Evolutionary conservation across 768 basidiomycete species (phyloP).

Genomic region (Podaxis carcinomalis): DNA sequence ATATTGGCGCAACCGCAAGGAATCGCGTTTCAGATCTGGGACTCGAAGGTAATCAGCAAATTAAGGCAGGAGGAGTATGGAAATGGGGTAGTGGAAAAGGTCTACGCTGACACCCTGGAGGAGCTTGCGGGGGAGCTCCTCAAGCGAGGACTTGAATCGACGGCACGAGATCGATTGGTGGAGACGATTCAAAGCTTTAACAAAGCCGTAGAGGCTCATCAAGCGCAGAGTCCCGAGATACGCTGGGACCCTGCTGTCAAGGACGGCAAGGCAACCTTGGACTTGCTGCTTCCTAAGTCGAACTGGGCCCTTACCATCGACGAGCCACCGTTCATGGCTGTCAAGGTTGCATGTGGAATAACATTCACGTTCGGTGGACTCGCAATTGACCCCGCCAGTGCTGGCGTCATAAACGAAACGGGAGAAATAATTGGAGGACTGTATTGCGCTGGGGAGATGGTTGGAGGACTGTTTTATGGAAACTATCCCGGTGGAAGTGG

Average conservation of each 20-base stretch:
- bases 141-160: slow-evolving; percentile 36
- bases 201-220: slow-evolving; percentile 35
- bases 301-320: slow-evolving; percentile 65
- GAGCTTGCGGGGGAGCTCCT: slow-evolving; percentile 46
- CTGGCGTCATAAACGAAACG: slow-evolving; percentile 44
- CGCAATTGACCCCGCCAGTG: slow-evolving; percentile 50
- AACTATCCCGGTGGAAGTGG: slow-evolving; percentile 75
- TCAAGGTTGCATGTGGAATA: slow-evolving; percentile 65
- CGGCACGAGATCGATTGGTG: slow-evolving; percentile 35
- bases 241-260: slow-evolving; percentile 64
- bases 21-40: slow-evolving; percentile 65
- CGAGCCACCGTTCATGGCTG: slow-evolving; percentile 53
- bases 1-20: slow-evolving; percentile 56
- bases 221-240: slow-evolving; percentile 25
- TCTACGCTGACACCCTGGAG: slow-evolving; percentile 40
- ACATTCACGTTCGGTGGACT: slow-evolving; percentile 74
- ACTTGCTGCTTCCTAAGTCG: slow-evolving; percentile 48
- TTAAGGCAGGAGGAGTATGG: slow-evolving; percentile 66
- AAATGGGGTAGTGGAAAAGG: slow-evolving; percentile 54
- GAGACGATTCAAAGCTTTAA: slow-evolving; percentile 49
- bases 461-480: slow-evolving; percentile 56
- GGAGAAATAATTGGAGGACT: slow-evolving; percentile 45
- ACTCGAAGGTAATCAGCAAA: slow-evolving; percentile 35
- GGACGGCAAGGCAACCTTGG: slow-evolving; percentile 53
- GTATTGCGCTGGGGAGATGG: slow-evolving; percentile 67